These are phyloP conservation scores for Neurospora sp. DNA, from an alignment of 495 filamentous ascomycete species.

Conservation along the genomic window DNA sequence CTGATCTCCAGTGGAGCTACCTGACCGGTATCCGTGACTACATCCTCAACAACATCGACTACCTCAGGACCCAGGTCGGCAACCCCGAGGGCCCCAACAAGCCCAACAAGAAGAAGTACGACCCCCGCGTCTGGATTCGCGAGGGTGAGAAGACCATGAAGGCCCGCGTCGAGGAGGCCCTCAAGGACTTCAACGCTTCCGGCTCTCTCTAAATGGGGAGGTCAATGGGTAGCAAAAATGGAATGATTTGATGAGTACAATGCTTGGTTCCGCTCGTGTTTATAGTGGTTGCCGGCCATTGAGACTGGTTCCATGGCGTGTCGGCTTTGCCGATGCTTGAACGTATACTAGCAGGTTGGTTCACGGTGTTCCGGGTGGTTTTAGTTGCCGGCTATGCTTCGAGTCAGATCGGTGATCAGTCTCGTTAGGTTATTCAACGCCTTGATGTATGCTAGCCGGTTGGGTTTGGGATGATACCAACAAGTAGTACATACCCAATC, in stretches of 20 bases:
- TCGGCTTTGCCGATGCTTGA: background rate
- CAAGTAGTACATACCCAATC: background rate
- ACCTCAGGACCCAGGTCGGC: slow-evolving; percentile 72
- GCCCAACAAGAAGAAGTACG: slow-evolving; percentile 99
- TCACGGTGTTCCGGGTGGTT: background rate
- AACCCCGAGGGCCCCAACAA: slow-evolving; percentile 73
- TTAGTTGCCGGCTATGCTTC: background rate
- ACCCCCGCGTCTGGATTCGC: slow-evolving; percentile 68
- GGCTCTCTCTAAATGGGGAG: slow-evolving; percentile 59
- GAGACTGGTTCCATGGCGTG: background rate
- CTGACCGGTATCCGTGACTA: slow-evolving; percentile 81
- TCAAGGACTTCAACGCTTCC: slow-evolving; percentile 87
- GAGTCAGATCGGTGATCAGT: background rate
- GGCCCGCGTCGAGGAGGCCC: slow-evolving; percentile 63
- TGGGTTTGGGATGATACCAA: background rate
- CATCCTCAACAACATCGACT: slow-evolving; percentile 89
- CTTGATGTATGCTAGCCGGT: background rate
- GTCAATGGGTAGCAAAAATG: background rate
- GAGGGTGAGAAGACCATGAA: slow-evolving; percentile 98
- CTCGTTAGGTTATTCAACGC: background rate
- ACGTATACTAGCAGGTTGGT: background rate
- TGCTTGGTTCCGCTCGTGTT: background rate
- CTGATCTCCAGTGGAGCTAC: slow-evolving; percentile 82
- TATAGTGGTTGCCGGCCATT: background rate
- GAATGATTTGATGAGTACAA: background rate